A percentile compares a stretch with the other conserved stretches of the same genome.
Evolutionary conservation across 805 yeast species (phyloP).

Genomic region (Wickerhamiella dianesei): DNA sequence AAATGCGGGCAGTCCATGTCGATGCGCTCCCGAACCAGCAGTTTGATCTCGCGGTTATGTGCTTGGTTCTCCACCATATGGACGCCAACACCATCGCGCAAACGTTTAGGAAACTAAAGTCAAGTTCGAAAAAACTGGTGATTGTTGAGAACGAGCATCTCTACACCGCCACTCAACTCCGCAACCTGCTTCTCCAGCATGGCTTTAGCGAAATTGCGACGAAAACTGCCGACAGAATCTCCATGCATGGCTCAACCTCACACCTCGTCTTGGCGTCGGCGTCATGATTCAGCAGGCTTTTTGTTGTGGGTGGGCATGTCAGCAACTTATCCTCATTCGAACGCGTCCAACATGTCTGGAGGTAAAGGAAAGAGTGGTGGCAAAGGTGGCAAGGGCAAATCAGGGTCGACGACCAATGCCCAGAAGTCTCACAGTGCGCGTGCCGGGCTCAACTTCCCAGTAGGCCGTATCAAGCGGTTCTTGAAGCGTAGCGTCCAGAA

Average conservation of each 20-base stretch:
- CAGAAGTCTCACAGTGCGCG: conserved; percentile 21
- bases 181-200: not conserved
- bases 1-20: conserved; percentile 1
- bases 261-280: not conserved
- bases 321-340: not conserved
- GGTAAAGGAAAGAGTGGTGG: conserved; percentile 4
- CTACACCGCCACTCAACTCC: not conserved
- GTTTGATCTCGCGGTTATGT: not conserved
- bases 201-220: not conserved
- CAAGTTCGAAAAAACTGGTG: not conserved
- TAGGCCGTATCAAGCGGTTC: conserved; percentile 96
- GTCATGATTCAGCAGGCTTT: not conserved
- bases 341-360: too few species aligned
- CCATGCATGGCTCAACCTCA: not conserved
- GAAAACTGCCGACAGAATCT: not conserved
- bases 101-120: not conserved
- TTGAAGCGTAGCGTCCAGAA: conserved; percentile 94
- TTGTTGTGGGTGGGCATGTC: not conserved
- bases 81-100: not conserved
- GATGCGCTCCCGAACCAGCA: not conserved
- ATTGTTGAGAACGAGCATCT: not conserved
- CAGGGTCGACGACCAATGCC: conserved; percentile 23
- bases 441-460: conserved; percentile 98
- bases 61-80: not conserved
- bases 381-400: conserved; percentile 78